Conservation (phyloP, 202 grass and related monocot species). For the Hordeum pubiflorum region DNA sequence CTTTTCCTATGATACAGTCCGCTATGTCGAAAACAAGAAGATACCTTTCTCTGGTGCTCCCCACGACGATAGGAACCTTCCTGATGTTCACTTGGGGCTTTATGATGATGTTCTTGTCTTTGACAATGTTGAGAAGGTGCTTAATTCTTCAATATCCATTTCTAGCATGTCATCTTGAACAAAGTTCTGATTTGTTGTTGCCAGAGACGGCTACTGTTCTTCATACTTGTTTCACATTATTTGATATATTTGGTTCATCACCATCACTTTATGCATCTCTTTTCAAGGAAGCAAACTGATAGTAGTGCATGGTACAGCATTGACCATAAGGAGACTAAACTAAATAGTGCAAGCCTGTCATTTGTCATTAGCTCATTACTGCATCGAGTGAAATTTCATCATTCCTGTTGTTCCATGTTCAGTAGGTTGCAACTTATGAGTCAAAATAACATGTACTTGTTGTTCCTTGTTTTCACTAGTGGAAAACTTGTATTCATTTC, state of each 20-base stretch:
- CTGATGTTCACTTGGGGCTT: slow-evolving; percentile 87
- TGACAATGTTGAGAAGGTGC: slow-evolving; percentile 91
- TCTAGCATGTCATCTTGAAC: background rate
- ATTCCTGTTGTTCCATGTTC: background rate
- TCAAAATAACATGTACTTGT: background rate
- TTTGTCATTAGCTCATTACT: background rate
- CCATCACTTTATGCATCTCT: background rate
- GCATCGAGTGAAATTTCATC: background rate
- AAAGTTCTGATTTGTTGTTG: background rate
- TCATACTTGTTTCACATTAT: background rate
- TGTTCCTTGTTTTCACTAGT: background rate
- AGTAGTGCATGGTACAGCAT: background rate
- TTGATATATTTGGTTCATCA: background rate
- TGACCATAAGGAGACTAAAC: background rate
- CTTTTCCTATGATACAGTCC: slow-evolving; percentile 92
- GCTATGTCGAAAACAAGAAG: slow-evolving; percentile 94
- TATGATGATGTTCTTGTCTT: slow-evolving; percentile 94
- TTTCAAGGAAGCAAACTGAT: background rate
- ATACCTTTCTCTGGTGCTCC: slow-evolving; percentile 78
- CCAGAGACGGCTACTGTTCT: background rate
- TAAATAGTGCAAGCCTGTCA: background rate
- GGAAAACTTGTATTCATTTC: background rate
- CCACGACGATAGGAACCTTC: slow-evolving; percentile 75
- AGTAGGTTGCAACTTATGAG: background rate
- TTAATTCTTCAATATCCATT: background rate